phyloP scores from a whole-genome alignment of 306 rosid species.

The Dalbergia oliveri region DNA sequence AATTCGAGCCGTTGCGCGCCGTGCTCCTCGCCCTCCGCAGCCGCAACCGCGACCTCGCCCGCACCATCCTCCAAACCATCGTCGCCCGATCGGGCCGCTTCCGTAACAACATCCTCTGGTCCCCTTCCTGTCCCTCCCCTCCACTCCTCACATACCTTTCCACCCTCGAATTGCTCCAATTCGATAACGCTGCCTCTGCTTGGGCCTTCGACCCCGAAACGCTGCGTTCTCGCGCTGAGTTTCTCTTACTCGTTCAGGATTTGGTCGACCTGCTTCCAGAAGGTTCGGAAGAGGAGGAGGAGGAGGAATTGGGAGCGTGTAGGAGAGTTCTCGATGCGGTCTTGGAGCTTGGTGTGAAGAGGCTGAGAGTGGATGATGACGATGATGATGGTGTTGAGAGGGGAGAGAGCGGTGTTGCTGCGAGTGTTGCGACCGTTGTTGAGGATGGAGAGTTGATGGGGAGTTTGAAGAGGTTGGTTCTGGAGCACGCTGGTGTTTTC shows the following conservation, averaged over 20 bases:
- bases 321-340: conserved; percentile 65
- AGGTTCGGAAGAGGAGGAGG: conserved; percentile 45
- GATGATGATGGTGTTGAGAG: conserved; percentile 42
- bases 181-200: conserved; percentile 69
- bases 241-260: conserved; percentile 71
- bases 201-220: conserved; percentile 83
- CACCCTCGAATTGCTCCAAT: conserved; percentile 77
- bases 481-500: conserved; percentile 70
- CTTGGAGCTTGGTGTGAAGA: conserved; percentile 77
- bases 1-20: conserved; percentile 91
- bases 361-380: conserved; percentile 61
- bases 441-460: conserved; percentile 65
- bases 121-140: conserved; percentile 82
- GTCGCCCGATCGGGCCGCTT: conserved; percentile 84
- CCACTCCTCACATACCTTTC: conserved; percentile 78
- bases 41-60: conserved; percentile 78
- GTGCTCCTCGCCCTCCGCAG: conserved; percentile 75
- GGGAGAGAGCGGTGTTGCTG: conserved; percentile 35
- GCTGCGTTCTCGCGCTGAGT: conserved; percentile 83
- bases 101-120: conserved; percentile 72
- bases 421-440: conserved; percentile 44
- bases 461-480: conserved; percentile 67
- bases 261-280: conserved; percentile 65
- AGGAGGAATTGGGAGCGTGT: conserved; percentile 51
- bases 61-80: conserved; percentile 77